Conservation (phyloP, 2,329 filamentous ascomycete genomes). For the Fusarium scirpi region DNA sequence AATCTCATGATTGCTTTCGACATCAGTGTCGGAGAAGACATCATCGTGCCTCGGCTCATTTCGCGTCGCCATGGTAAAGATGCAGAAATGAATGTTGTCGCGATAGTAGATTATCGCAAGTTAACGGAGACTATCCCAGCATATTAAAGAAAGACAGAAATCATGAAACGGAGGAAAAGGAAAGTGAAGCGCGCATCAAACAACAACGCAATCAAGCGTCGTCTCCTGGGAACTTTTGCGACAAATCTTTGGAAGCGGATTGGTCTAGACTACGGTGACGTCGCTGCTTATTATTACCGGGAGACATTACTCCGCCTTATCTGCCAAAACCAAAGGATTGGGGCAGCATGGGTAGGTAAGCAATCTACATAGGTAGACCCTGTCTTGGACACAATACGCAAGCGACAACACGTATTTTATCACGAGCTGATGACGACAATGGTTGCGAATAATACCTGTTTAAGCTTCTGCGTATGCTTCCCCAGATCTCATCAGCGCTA, state of each 20-base stretch:
- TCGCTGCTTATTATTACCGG: conserved; percentile 12
- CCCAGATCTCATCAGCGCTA: neutral
- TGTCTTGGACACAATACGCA: conserved; percentile 23
- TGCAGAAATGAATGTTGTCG: neutral
- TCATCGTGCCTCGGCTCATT: neutral
- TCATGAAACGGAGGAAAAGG: neutral
- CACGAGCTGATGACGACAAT: conserved; percentile 25
- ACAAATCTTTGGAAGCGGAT: conserved; percentile 1
- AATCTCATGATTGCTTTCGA: conserved; percentile 22
- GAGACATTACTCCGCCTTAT: conserved; percentile 24
- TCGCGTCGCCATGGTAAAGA: conserved; percentile 12
- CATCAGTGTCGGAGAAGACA: conserved; percentile 4
- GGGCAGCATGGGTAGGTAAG: neutral
- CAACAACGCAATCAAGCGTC: conserved; percentile 13
- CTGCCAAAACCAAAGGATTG: neutral
- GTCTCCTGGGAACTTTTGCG: conserved; percentile 35
- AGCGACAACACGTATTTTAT: conserved; percentile 18
- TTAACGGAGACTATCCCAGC: neutral
- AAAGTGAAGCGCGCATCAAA: neutral
- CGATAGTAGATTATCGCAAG: neutral
- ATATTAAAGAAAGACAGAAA: conserved; percentile 15
- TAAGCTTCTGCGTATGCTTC: conserved; percentile 2
- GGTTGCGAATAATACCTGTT: neutral
- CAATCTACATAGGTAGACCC: neutral
- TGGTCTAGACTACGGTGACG: conserved; percentile 26